Conservation (phyloP, 2,329 filamentous ascomycete genomes). For the Verticillium albo-atrum region DNA sequence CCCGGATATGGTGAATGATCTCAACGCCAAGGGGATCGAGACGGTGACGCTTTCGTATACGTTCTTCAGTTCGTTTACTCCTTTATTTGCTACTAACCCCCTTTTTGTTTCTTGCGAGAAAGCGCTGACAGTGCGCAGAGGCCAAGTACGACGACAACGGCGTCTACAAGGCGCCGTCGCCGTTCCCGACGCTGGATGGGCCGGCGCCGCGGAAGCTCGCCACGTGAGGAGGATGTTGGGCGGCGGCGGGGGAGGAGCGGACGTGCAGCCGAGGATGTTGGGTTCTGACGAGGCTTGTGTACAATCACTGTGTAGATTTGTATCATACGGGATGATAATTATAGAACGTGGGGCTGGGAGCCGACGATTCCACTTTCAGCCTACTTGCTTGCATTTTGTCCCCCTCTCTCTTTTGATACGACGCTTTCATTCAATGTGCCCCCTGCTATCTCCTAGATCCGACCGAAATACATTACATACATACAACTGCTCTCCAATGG, state of each 20-base stretch:
- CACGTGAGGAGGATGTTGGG: slow-evolving; percentile 1
- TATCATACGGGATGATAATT: neutral
- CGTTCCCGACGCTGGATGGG: slow-evolving; percentile 2
- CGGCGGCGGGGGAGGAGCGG: neutral
- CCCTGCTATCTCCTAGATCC: too few relatives aligned
- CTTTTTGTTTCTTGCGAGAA: neutral
- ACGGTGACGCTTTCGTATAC: slow-evolving; percentile 96
- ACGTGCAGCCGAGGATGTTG: too few relatives aligned
- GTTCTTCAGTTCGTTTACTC: slow-evolving; percentile 80
- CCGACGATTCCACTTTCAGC: neutral
- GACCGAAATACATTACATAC: too few relatives aligned
- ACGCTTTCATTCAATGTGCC: too few relatives aligned
- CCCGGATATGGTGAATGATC: slow-evolving; percentile 86
- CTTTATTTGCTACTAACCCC: neutral
- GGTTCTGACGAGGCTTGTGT: too few relatives aligned
- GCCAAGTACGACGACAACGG: slow-evolving; percentile 43
- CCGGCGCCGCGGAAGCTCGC: neutral
- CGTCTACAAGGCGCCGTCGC: slow-evolving; percentile 33
- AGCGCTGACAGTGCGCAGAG: slow-evolving; percentile 22
- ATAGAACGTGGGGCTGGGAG: neutral
- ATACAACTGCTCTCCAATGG: too few relatives aligned
- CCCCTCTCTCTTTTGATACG: too few relatives aligned
- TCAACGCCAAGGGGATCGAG: slow-evolving; percentile 90
- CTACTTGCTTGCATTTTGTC: too few relatives aligned
- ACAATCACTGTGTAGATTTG: neutral